A percentile compares a stretch with the other conserved stretches of the same genome.
These are phyloP conservation scores for Chaetomiaceae sp. DNA, from an alignment of 2,329 filamentous ascomycete species.

Conservation along the genomic window DNA sequence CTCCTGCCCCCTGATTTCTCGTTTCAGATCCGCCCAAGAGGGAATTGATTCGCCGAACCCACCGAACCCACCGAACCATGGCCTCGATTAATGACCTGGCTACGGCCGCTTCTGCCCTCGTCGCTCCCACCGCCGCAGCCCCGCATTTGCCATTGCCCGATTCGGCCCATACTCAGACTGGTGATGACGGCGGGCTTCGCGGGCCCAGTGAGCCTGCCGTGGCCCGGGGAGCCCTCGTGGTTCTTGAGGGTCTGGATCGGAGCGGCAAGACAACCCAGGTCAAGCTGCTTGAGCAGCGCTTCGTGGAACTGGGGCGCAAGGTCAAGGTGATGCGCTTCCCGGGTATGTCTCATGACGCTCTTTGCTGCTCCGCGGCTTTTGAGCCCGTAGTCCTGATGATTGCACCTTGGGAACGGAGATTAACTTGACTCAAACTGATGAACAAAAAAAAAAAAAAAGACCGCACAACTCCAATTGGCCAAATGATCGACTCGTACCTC, in stretches of 20 bases:
- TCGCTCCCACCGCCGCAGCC: conserved; percentile 16
- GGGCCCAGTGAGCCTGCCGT: conserved; percentile 15
- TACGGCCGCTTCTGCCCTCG: conserved; percentile 39
- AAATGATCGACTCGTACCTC: conserved; percentile 82
- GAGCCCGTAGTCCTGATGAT: too few relatives aligned
- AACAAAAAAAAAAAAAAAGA: conserved; percentile 38
- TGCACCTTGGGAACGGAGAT: neutral
- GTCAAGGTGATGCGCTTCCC: conserved; percentile 55
- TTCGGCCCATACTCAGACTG: neutral
- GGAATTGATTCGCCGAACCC: neutral
- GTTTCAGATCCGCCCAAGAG: neutral
- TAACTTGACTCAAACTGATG: neutral
- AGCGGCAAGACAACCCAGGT: conserved; percentile 93
- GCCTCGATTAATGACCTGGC: conserved; percentile 48
- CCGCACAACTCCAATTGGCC: conserved; percentile 75
- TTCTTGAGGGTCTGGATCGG: conserved; percentile 83
- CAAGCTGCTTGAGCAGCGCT: conserved; percentile 55
- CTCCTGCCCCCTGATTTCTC: neutral
- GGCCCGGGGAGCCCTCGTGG: conserved; percentile 66
- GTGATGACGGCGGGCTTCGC: neutral
- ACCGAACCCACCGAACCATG: conserved; percentile 10
- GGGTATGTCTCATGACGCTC: conserved; percentile 42
- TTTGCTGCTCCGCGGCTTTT: too few relatives aligned
- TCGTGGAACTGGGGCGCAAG: conserved; percentile 43
- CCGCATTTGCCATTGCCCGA: conserved; percentile 10